Conservation (phyloP, 768 basidiomycete species). For the Rhodotorula toruloides region DNA sequence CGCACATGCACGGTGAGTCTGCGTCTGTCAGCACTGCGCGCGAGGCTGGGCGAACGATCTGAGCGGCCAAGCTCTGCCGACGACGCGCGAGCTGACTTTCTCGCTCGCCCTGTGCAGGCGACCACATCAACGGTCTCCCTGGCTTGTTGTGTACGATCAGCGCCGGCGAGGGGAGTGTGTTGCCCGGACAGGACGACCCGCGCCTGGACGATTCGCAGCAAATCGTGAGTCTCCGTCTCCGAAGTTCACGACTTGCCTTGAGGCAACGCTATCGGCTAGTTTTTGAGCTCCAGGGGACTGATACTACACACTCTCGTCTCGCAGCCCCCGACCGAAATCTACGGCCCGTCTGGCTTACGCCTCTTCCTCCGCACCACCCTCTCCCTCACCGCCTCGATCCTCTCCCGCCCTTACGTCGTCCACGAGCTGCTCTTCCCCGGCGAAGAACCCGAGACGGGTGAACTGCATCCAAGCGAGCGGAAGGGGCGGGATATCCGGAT, state of each 20-base stretch:
- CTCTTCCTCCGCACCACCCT: slow-evolving; percentile 66
- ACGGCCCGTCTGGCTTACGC: slow-evolving; percentile 73
- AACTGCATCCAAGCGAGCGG: slow-evolving; percentile 62
- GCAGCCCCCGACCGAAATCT: slow-evolving; percentile 64
- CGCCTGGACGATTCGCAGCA: slow-evolving; percentile 9
- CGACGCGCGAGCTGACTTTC: not conserved
- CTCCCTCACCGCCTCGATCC: slow-evolving; percentile 61
- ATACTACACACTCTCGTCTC: not conserved
- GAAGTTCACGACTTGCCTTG: no score
- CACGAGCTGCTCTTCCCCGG: slow-evolving; percentile 65
- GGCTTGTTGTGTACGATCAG: slow-evolving; percentile 31
- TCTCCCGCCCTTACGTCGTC: slow-evolving; percentile 62
- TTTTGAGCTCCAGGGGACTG: not conserved
- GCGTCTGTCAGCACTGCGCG: no score
- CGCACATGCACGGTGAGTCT: slow-evolving; percentile 85
- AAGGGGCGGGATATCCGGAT: slow-evolving; percentile 60
- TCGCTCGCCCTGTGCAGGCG: slow-evolving; percentile 1
- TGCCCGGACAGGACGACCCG: slow-evolving; percentile 10
- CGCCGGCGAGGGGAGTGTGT: slow-evolving; percentile 27
- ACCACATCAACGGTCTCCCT: slow-evolving; percentile 33
- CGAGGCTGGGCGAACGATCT: no score
- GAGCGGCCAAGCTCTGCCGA: no score
- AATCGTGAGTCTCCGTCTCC: not conserved
- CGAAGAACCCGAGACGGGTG: slow-evolving; percentile 51
- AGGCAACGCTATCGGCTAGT: no score